Conservation (phyloP, 129 eudicot genomes). For the Chrysanthemum lavandulifolium region DNA sequence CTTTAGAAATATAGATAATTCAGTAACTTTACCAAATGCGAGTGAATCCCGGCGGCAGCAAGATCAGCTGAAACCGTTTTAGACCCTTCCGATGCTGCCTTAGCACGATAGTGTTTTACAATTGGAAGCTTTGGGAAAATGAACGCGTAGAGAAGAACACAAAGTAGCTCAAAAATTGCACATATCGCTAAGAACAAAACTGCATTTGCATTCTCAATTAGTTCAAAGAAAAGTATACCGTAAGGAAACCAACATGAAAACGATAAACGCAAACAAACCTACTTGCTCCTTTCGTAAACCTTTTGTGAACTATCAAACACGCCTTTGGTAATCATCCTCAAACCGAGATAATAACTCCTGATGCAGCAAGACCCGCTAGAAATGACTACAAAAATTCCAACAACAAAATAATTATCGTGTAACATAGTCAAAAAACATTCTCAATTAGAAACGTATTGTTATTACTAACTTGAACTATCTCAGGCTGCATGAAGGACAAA, state of each 20-base stretch:
- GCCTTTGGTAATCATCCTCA: slow-evolving; percentile 61
- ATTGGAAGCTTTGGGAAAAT: slow-evolving; percentile 47
- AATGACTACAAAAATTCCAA: slow-evolving; percentile 39
- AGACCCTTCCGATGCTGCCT: slow-evolving; percentile 51
- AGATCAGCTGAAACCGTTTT: slow-evolving; percentile 49
- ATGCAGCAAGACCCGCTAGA: slow-evolving; percentile 58
- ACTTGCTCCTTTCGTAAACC: slow-evolving; percentile 63
- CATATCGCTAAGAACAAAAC: slow-evolving; percentile 43
- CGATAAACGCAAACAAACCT: slow-evolving; percentile 8
- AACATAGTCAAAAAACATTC: background rate
- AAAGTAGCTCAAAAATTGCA: slow-evolving; percentile 36
- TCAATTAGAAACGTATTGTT: too few species aligned
- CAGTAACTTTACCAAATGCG: slow-evolving; percentile 17
- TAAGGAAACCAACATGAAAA: background rate
- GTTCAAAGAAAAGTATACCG: background rate
- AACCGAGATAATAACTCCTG: slow-evolving; percentile 55
- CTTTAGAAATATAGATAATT: background rate
- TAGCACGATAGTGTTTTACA: slow-evolving; percentile 43
- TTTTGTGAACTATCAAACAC: slow-evolving; percentile 48
- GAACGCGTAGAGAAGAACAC: slow-evolving; percentile 37
- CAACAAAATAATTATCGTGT: background rate
- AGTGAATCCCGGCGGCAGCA: slow-evolving; percentile 41
- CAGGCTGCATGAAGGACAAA: slow-evolving; percentile 51
- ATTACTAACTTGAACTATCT: slow-evolving; percentile 46
- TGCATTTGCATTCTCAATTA: slow-evolving; percentile 6